phyloP scores from a whole-genome alignment of 192 early-diverging fungal species.

The Backusella mclennaniae region DNA sequence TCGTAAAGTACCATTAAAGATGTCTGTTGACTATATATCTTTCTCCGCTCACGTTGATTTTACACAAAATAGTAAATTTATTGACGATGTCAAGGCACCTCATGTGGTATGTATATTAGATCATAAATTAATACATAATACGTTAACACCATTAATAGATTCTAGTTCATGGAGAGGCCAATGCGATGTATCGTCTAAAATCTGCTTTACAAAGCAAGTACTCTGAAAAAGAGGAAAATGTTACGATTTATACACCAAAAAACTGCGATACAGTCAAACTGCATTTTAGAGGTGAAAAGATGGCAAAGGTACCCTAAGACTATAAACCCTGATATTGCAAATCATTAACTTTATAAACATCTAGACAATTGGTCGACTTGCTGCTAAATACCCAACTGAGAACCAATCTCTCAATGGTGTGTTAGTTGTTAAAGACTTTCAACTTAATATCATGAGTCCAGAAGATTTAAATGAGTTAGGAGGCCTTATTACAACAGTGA shows the following conservation, averaged over 20 bases:
- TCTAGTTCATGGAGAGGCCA: conserved; percentile 95
- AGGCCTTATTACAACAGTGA: conserved; percentile 63
- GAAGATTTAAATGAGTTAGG: conserved; percentile 82
- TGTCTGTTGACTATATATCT: conserved; percentile 91
- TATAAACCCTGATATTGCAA: background rate
- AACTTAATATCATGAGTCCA: conserved; percentile 81
- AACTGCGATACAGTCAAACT: conserved; percentile 89
- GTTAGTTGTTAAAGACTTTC: conserved; percentile 87
- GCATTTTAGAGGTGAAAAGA: conserved; percentile 93
- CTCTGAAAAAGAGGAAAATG: conserved; percentile 69
- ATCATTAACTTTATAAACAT: background rate
- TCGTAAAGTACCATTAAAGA: conserved; percentile 71
- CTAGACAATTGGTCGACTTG: conserved; percentile 83
- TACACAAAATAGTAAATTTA: conserved; percentile 94
- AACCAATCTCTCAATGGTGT: conserved; percentile 72
- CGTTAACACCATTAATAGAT: conserved; percentile 41
- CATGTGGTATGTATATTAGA: conserved; percentile 62
- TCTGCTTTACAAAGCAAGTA: conserved; percentile 85
- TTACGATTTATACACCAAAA: conserved; percentile 85
- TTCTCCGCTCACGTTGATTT: conserved; percentile 99
- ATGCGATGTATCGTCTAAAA: conserved; percentile 88
- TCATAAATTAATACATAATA: background rate
- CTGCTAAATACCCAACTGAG: conserved; percentile 68
- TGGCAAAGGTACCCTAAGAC: conserved; percentile 67
- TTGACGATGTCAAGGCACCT: conserved; percentile 90